Conservation (phyloP, 2,329 filamentous ascomycete genomes). For the Aspergillus sp. region DNA sequence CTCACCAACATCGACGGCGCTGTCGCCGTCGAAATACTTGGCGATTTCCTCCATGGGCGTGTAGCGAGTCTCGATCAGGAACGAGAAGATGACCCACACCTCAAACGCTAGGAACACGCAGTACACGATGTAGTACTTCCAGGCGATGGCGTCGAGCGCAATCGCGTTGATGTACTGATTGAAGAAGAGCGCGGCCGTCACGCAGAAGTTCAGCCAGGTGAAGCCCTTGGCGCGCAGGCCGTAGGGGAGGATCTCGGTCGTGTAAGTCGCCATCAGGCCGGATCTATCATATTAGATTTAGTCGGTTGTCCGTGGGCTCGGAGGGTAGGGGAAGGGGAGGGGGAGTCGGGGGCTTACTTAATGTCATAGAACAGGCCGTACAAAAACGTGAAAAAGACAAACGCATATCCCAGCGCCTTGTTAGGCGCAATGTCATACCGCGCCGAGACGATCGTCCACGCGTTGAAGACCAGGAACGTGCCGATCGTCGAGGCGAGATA, state of each 20-base stretch:
- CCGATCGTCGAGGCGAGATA: constrained; percentile 40
- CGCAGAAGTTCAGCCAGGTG: constrained; percentile 25
- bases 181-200: constrained; percentile 24
- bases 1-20: constrained; percentile 1
- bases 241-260: constrained; percentile 46
- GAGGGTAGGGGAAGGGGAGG: neutral
- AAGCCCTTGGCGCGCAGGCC: constrained; percentile 46
- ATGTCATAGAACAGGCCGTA: constrained; percentile 39
- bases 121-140: constrained; percentile 35
- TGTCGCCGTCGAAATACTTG: constrained; percentile 23
- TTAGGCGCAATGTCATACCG: neutral
- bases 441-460: neutral
- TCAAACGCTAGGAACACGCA: constrained; percentile 30
- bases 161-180: constrained; percentile 25
- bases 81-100: constrained; percentile 32
- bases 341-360: neutral
- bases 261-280: constrained; percentile 31
- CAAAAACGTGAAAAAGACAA: constrained; percentile 42
- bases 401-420: constrained; percentile 31
- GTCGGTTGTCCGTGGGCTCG: constrained; percentile 1
- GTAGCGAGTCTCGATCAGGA: constrained; percentile 32
- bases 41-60: constrained; percentile 38
- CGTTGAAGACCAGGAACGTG: constrained; percentile 40
- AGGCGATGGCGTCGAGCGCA: constrained; percentile 26
- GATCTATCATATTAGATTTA: neutral